These are phyloP conservation scores for Aspergillus fructus DNA, from an alignment of 2,329 filamentous ascomycete species.

Conservation along the genomic window DNA sequence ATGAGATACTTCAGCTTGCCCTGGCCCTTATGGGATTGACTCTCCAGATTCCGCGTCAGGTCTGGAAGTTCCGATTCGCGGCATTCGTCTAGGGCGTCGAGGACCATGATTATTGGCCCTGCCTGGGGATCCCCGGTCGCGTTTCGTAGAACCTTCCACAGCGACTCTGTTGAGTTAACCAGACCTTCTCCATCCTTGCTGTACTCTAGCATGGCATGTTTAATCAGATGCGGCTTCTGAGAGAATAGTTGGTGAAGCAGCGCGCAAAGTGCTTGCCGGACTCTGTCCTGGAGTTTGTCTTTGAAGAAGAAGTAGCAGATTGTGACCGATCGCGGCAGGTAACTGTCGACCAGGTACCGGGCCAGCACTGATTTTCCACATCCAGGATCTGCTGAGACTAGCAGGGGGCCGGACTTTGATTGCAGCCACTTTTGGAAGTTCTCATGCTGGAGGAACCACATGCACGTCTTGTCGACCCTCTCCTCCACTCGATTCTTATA, in stretches of 20 bases:
- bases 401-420: not conserved
- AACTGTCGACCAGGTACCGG: conserved; percentile 7
- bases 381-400: conserved; percentile 10
- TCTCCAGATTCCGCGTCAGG: conserved; percentile 18
- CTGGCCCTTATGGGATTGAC: not conserved
- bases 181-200: conserved; percentile 28
- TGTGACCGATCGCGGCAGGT: conserved; percentile 12
- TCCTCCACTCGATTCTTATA: conserved; percentile 27
- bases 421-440: conserved; percentile 8
- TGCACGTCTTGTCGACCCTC: conserved; percentile 30
- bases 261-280: conserved; percentile 39
- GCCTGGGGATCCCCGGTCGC: conserved; percentile 25
- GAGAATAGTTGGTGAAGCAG: conserved; percentile 43
- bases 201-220: conserved; percentile 31
- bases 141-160: conserved; percentile 37
- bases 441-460: conserved; percentile 20
- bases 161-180: conserved; percentile 15
- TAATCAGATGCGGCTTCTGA: conserved; percentile 29
- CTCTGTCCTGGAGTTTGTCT: conserved; percentile 37
- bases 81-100: conserved; percentile 46
- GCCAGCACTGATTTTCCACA: conserved; percentile 15
- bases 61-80: conserved; percentile 21
- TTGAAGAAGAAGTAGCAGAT: conserved; percentile 50
- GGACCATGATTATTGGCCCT: conserved; percentile 33
- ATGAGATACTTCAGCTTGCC: conserved; percentile 34